phyloP scores from a whole-genome alignment of 2,329 filamentous ascomycete species.

The Emmonsiellopsis sp. region DNA sequence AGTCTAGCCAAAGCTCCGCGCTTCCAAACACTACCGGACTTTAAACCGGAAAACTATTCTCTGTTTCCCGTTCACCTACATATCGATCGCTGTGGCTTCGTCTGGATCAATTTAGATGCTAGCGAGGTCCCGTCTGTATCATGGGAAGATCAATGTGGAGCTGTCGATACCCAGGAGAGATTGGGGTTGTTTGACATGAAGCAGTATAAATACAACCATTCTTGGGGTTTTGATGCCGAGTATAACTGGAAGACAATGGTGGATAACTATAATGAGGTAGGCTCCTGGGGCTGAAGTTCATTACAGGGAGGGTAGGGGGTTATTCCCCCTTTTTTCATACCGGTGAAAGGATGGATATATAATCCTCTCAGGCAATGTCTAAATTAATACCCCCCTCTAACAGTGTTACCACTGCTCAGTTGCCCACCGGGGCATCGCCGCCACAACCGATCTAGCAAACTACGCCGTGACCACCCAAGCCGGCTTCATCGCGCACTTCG shows the following conservation, averaged over 20 bases:
- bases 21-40: conserved; percentile 46
- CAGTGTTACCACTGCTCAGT: conserved; percentile 55
- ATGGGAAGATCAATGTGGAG: conserved; percentile 46
- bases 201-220: conserved; percentile 46
- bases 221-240: conserved; percentile 47
- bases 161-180: conserved; percentile 39
- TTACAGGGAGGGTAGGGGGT: too few relatives aligned
- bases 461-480: conserved; percentile 44
- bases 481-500: conserved; percentile 43
- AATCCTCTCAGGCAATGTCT: conserved; percentile 14
- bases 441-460: conserved; percentile 47
- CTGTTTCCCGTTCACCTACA: conserved; percentile 47
- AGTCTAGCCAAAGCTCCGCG: conserved; percentile 50
- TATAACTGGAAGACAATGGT: conserved; percentile 54
- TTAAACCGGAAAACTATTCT: conserved; percentile 46
- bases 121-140: conserved; percentile 25
- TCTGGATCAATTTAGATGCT: conserved; percentile 50
- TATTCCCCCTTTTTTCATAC: conserved; percentile 10
- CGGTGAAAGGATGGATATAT: conserved; percentile 10
- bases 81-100: conserved; percentile 45
- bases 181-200: conserved; percentile 41
- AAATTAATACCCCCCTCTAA: conserved; percentile 2
- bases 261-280: conserved; percentile 52
- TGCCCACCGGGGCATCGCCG: conserved; percentile 49
- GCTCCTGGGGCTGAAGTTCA: not conserved